Percentiles rank a stretch among this genome's conserved stretches.
These are phyloP conservation scores for Aspergillus carbonarius DNA, from an alignment of 2,329 filamentous ascomycete genomes.

Conservation along the genomic window DNA sequence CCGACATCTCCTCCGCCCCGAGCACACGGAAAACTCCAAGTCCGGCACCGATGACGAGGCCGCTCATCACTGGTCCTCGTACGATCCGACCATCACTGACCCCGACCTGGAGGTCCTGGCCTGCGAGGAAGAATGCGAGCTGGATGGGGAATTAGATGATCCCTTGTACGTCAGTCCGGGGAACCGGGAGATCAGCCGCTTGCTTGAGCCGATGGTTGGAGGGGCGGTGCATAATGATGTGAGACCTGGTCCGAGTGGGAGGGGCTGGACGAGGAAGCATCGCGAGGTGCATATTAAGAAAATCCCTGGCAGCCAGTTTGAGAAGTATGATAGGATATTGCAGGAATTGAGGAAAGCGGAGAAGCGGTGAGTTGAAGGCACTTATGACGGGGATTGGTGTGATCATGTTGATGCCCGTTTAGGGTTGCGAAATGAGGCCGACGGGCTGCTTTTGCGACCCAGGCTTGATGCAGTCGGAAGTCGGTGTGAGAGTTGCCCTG, in stretches of 20 bases:
- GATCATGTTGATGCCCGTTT: background rate
- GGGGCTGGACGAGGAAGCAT: conserved; percentile 27
- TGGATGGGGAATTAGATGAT: conserved; percentile 20
- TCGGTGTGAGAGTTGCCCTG: background rate
- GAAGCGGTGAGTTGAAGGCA: background rate
- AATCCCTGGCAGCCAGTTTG: conserved; percentile 9
- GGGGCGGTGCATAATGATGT: conserved; percentile 14
- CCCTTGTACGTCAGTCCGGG: conserved; percentile 27
- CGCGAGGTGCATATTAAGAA: conserved; percentile 18
- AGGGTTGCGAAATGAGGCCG: background rate
- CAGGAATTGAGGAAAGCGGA: conserved; percentile 7
- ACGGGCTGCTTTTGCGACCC: background rate
- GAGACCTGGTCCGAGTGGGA: conserved; percentile 19
- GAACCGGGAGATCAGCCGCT: conserved; percentile 21
- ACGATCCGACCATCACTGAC: conserved; percentile 24
- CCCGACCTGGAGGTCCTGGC: conserved; percentile 22
- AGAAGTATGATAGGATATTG: conserved; percentile 17
- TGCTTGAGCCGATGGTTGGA: conserved; percentile 20
- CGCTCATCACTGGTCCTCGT: conserved; percentile 25
- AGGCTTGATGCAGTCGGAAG: background rate
- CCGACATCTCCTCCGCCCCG: conserved; percentile 20
- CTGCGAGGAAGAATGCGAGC: conserved; percentile 23
- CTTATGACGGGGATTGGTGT: background rate
- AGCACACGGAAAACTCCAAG: conserved; percentile 22
- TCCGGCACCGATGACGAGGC: conserved; percentile 30